Evolutionary conservation across 805 yeast genomes (phyloP).

Genomic region (Saturnispora galanensis): DNA sequence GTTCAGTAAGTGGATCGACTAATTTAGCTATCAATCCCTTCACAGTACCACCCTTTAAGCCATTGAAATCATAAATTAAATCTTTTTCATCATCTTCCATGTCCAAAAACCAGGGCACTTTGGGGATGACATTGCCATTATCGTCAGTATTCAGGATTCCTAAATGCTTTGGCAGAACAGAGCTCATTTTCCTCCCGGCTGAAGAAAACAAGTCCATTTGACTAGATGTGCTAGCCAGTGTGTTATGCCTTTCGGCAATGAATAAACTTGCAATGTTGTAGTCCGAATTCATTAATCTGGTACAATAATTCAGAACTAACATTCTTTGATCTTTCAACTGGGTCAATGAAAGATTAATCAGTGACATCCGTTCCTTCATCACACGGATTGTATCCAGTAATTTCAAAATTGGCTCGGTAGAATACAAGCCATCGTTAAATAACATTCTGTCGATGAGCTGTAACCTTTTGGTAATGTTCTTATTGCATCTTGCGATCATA

Average conservation of each 20-base stretch:
- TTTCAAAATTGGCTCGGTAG: constrained; percentile 22
- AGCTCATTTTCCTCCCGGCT: constrained; percentile 1
- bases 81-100: constrained; percentile 46
- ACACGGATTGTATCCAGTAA: constrained; percentile 31
- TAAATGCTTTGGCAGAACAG: not conserved
- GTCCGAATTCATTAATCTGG: constrained; percentile 69
- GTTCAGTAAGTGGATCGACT: constrained; percentile 60
- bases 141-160: not conserved
- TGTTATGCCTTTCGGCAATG: constrained; percentile 35
- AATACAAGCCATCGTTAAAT: constrained; percentile 29
- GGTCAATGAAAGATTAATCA: constrained; percentile 34
- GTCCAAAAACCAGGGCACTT: constrained; percentile 60
- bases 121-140: not conserved
- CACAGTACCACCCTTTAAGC: constrained; percentile 77
- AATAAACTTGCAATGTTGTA: constrained; percentile 48
- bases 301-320: constrained; percentile 58
- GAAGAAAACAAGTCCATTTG: constrained; percentile 25
- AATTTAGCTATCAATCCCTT: constrained; percentile 71
- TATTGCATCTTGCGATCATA: constrained; percentile 36
- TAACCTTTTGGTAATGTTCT: constrained; percentile 36
- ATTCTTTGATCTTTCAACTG: constrained; percentile 65
- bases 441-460: constrained; percentile 25
- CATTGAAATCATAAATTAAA: constrained; percentile 53
- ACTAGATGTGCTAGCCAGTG: constrained; percentile 22
- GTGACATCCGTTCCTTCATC: constrained; percentile 27